Evolutionary conservation across 257 asterid species (phyloP).

Genomic region (Phtheirospermum japonicum): DNA sequence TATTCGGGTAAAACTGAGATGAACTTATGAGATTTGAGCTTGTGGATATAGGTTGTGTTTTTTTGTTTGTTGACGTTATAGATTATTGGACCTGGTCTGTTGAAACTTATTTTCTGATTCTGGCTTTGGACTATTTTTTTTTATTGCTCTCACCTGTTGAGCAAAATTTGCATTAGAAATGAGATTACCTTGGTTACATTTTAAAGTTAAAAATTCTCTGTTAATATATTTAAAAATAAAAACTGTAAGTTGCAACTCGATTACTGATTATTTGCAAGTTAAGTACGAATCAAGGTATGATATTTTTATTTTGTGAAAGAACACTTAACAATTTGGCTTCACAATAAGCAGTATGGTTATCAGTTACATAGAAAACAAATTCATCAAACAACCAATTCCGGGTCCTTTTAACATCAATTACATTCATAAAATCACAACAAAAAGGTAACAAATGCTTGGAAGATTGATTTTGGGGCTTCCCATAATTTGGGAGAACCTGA

Average conservation of each 20-base stretch:
- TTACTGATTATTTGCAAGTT: background rate
- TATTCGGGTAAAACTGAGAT: slow-evolving; percentile 32
- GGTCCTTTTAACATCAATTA: background rate
- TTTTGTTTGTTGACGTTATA: slow-evolving; percentile 2
- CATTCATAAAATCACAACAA: slow-evolving; percentile 39
- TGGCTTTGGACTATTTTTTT: background rate
- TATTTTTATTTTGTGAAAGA: background rate
- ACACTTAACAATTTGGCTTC: slow-evolving; percentile 5
- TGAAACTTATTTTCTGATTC: slow-evolving; percentile 6
- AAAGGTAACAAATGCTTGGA: slow-evolving; percentile 77
- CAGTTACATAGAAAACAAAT: too few species aligned
- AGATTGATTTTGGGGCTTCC: slow-evolving; percentile 58
- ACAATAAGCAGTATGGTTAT: slow-evolving; percentile 14
- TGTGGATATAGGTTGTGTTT: slow-evolving; percentile 38
- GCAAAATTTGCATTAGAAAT: too few species aligned
- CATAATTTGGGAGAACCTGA: slow-evolving; percentile 36
- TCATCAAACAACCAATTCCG: slow-evolving; percentile 34
- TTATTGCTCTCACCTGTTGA: background rate
- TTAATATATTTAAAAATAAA: too few species aligned
- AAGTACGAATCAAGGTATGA: background rate
- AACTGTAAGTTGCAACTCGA: too few species aligned
- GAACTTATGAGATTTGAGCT: slow-evolving; percentile 34
- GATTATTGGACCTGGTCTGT: slow-evolving; percentile 13
- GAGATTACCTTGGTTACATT: too few species aligned
- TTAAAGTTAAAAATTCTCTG: too few species aligned